Evolutionary conservation across 2,329 filamentous ascomycete genomes (phyloP).

Genomic region (Thielaviopsis cerberus): DNA sequence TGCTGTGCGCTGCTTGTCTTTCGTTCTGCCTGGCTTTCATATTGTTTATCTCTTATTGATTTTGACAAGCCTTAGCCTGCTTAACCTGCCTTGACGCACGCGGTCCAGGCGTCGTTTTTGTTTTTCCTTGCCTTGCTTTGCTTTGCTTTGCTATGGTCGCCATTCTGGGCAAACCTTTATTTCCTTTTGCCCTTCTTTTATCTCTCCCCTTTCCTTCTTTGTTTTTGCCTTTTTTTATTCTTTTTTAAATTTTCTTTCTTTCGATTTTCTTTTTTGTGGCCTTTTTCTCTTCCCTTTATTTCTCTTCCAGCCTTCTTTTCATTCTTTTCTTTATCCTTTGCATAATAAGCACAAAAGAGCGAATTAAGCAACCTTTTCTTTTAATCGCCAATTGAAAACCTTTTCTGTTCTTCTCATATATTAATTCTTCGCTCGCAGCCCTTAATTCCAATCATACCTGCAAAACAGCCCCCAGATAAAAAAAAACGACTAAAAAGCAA

Average conservation of each 20-base stretch:
- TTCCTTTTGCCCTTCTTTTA: conserved; percentile 2
- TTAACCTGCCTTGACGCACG: not conserved
- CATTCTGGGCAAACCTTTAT: not conserved
- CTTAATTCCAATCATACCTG: not conserved
- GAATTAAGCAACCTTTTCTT: not conserved
- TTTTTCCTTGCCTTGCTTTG: not conserved
- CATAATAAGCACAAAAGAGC: not conserved
- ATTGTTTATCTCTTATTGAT: too few species aligned
- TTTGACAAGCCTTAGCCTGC: too few species aligned
- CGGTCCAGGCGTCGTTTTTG: not conserved
- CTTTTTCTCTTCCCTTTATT: not conserved
- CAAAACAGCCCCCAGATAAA: not conserved
- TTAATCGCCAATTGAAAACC: not conserved
- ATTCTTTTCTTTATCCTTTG: not conserved
- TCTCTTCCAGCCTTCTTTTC: not conserved
- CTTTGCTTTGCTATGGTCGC: not conserved
- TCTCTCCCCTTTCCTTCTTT: not conserved
- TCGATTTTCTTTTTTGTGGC: not conserved
- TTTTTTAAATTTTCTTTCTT: not conserved
- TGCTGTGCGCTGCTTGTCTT: too few species aligned
- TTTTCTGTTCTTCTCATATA: not conserved
- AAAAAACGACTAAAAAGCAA: not conserved
- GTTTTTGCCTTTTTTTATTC: not conserved
- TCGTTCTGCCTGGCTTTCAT: too few species aligned
- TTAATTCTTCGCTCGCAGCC: too few species aligned